Evolutionary conservation across 129 eudicot genomes (phyloP).

Genomic region (Helianthus annuus): HanXRQr2.0-SUNRISE NC_035437.2:147991878-147992377

Average conservation of each 20-base stretch:
- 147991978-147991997: background rate
- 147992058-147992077: background rate
- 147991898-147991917: background rate
- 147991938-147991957: background rate
- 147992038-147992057: background rate
- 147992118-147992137: background rate
- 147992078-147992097: background rate
- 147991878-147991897: background rate
- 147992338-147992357: background rate
- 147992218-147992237: conserved; percentile 39
- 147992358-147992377: too few species aligned
- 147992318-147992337: background rate
- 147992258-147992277: conserved; percentile 21
- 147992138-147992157: background rate
- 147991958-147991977: background rate
- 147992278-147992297: background rate
- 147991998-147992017: background rate
- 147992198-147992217: conserved; percentile 34
- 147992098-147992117: background rate
- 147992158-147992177: conserved; percentile 13
- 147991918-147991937: background rate
- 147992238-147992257: conserved; percentile 29
- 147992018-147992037: background rate
- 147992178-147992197: conserved; percentile 26
- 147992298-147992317: background rate